Evolutionary conservation across 768 basidiomycete genomes (phyloP).

Genomic region (Chiua virens): DNA sequence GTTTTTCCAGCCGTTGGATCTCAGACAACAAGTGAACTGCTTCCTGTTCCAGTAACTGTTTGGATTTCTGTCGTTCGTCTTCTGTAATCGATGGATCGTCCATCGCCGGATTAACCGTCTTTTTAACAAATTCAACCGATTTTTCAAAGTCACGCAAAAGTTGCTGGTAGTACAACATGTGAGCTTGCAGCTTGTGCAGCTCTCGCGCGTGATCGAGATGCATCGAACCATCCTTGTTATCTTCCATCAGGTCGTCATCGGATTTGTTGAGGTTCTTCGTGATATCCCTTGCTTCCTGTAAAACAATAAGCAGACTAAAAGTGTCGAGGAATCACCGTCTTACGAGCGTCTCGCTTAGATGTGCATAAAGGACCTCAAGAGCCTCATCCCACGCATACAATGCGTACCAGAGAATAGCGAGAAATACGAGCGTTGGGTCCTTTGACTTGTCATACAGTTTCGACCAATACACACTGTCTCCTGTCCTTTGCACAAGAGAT

Average conservation of each 20-base stretch:
- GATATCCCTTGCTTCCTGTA: conserved; percentile 46
- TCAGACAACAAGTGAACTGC: conserved; percentile 36
- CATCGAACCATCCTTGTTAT: conserved; percentile 31
- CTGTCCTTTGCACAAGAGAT: conserved; percentile 32
- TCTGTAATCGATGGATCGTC: conserved; percentile 21
- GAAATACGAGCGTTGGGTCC: conserved; percentile 35
- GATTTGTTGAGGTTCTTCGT: neutral
- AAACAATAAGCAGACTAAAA: neutral
- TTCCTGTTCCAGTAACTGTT: conserved; percentile 16
- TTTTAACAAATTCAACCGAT: conserved; percentile 46
- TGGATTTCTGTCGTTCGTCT: conserved; percentile 3
- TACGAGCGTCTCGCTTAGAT: conserved; percentile 49
- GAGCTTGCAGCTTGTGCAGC: conserved; percentile 56
- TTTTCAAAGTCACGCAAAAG: conserved; percentile 56
- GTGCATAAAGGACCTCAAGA: conserved; percentile 49
- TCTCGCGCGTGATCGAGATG: conserved; percentile 47
- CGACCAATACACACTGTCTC: conserved; percentile 38
- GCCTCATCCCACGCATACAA: conserved; percentile 64
- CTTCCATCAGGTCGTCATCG: too few species aligned
- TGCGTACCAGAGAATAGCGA: conserved; percentile 55
- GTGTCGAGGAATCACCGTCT: neutral
- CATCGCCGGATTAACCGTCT: conserved; percentile 52
- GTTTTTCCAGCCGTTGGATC: conserved; percentile 40
- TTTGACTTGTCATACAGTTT: conserved; percentile 31
- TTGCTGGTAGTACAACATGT: conserved; percentile 54